Percentiles rank a stretch among this genome's conserved stretches.
These are phyloP conservation scores for Stagonosporopsis rhizophila DNA, from an alignment of 2,329 filamentous ascomycete species.

Conservation along the genomic window DNA sequence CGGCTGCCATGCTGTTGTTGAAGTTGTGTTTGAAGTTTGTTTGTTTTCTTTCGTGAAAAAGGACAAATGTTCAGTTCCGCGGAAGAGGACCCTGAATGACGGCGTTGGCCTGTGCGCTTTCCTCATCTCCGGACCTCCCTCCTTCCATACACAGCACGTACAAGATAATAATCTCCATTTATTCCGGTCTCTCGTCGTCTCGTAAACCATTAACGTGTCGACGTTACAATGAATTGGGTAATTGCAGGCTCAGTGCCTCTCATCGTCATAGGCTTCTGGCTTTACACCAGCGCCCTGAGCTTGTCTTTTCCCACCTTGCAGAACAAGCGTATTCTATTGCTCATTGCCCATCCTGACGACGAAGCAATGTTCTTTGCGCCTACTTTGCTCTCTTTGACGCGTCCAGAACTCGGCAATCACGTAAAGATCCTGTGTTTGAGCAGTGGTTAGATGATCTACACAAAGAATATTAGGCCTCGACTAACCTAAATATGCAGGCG, in stretches of 20 bases:
- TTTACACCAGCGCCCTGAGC: slow-evolving; percentile 56
- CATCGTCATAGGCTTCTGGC: slow-evolving; percentile 54
- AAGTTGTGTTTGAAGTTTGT: neutral
- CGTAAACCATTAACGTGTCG: no score
- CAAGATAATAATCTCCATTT: neutral
- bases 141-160: neutral
- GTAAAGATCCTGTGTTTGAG: slow-evolving; percentile 94
- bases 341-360: slow-evolving; percentile 97
- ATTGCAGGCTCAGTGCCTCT: slow-evolving; percentile 51
- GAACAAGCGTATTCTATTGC: slow-evolving; percentile 86
- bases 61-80: slow-evolving; percentile 25
- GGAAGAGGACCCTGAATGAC: slow-evolving; percentile 22
- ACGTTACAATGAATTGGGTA: slow-evolving; percentile 50
- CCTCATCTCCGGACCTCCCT: slow-evolving; percentile 3
- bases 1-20: slow-evolving; percentile 33
- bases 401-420: slow-evolving; percentile 82
- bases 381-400: slow-evolving; percentile 81
- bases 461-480: neutral
- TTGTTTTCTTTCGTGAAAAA: slow-evolving; percentile 12
- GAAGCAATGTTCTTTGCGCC: slow-evolving; percentile 99
- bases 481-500: slow-evolving; percentile 57
- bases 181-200: neutral
- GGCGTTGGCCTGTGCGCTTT: slow-evolving; percentile 25
- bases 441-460: slow-evolving; percentile 64
- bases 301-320: slow-evolving; percentile 69